phyloP scores from a whole-genome alignment of 106 monocot species.

The Apostasia shenzhenica region DNA sequence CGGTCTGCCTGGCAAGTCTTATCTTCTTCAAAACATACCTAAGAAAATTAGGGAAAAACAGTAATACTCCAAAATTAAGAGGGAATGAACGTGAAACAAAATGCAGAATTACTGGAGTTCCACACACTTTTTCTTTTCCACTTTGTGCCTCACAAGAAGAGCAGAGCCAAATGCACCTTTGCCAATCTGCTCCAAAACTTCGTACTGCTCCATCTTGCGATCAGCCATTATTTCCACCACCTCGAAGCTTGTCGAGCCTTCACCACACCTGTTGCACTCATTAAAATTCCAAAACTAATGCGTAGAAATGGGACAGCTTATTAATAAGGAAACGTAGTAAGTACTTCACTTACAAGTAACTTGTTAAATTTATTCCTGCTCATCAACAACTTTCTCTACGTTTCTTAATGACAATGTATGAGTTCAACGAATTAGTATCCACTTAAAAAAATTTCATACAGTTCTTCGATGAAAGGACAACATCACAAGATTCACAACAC shows the following conservation, averaged over 20 bases:
- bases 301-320: not conserved
- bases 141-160: conserved; percentile 81
- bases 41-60: conserved; percentile 11
- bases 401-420: no score
- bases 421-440: not conserved
- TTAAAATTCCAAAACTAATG: not conserved
- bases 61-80: not conserved
- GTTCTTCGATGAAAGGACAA: not conserved
- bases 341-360: not conserved
- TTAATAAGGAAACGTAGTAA: no score
- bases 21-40: conserved; percentile 99
- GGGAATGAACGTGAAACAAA: not conserved
- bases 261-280: not conserved
- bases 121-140: conserved; percentile 50
- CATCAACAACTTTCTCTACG: no score
- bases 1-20: conserved; percentile 91
- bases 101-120: not conserved
- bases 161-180: conserved; percentile 98
- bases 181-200: conserved; percentile 98
- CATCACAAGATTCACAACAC: no score
- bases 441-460: not conserved
- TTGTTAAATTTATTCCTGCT: not conserved
- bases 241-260: conserved; percentile 1
- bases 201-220: conserved; percentile 80
- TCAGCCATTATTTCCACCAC: not conserved